A percentile compares a stretch with the other conserved stretches of the same genome.
Evolutionary conservation across 2,329 filamentous ascomycete species (phyloP).

Genomic region (Myriosclerotinia scirpicola): DNA sequence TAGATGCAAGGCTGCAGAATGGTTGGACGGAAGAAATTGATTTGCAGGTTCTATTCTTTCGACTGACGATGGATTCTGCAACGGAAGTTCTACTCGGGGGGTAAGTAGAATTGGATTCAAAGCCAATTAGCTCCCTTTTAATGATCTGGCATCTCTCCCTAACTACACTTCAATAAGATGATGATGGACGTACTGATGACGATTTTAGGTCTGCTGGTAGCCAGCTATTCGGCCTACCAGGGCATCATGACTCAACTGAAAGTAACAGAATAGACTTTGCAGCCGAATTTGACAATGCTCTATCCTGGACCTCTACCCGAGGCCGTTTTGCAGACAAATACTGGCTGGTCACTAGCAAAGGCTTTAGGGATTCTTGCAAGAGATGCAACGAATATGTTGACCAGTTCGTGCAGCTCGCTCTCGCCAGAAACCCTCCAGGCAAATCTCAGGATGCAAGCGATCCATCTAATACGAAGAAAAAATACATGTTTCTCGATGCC

Average conservation of each 20-base stretch:
- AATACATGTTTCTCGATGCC: conserved; percentile 43
- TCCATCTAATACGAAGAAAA: conserved; percentile 47
- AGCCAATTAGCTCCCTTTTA: neutral
- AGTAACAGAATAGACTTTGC: conserved; percentile 4
- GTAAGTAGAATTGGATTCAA: conserved; percentile 43
- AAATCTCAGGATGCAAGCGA: conserved; percentile 39
- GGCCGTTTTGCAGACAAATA: conserved; percentile 23
- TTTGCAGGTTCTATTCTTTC: conserved; percentile 60
- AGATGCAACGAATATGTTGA: conserved; percentile 48
- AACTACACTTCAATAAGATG: neutral
- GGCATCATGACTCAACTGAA: neutral
- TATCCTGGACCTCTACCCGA: neutral
- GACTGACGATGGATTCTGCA: conserved; percentile 39
- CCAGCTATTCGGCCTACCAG: neutral
- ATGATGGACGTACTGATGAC: neutral
- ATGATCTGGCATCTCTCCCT: neutral
- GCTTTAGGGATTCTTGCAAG: conserved; percentile 33
- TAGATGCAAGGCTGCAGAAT: conserved; percentile 16
- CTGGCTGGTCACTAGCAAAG: conserved; percentile 40
- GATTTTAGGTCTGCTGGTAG: neutral
- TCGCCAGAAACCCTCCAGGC: neutral
- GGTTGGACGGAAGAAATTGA: conserved; percentile 47
- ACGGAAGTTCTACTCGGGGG: conserved; percentile 53
- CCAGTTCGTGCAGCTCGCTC: conserved; percentile 41
- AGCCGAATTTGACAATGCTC: neutral